A percentile compares a stretch with the other conserved stretches of the same genome.
Conservation (phyloP, 305 asterid genomes). For the Caryopteris hybrid region DNA sequence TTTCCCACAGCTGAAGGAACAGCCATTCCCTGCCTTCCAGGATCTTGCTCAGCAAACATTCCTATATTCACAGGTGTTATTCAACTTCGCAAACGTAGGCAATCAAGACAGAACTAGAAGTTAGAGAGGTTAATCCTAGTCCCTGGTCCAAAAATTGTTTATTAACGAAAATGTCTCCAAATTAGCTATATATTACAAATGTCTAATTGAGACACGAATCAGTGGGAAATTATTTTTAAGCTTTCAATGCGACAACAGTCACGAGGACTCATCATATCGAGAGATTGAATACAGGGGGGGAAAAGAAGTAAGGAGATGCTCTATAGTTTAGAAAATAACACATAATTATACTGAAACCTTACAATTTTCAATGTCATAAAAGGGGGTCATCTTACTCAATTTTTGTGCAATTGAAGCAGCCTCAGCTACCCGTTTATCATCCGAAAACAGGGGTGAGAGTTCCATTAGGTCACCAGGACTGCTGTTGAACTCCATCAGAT, state of each 20-base stretch:
- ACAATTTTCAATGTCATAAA: background rate
- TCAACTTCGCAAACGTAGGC: background rate
- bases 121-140: background rate
- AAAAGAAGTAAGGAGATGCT: no score
- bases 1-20: slow-evolving; percentile 64
- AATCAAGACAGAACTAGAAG: background rate
- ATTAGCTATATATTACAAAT: no score
- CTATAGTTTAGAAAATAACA: no score
- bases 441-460: slow-evolving; percentile 92
- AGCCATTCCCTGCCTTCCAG: slow-evolving; percentile 77
- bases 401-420: slow-evolving; percentile 98
- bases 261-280: no score
- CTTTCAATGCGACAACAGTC: no score
- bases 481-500: slow-evolving; percentile 97
- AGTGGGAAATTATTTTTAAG: no score
- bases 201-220: no score
- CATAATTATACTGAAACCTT: no score
- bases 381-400: slow-evolving; percentile 62
- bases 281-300: no score
- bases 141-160: background rate
- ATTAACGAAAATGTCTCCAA: no score
- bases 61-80: slow-evolving; percentile 45
- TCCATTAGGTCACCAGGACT: slow-evolving; percentile 97
- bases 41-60: slow-evolving; percentile 93
- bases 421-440: slow-evolving; percentile 92